Evolutionary conservation across 176 grass and related monocot species (phyloP), one percentile per base, ranked within the genome.

Genomic region (Zoysia japonica): DNA sequence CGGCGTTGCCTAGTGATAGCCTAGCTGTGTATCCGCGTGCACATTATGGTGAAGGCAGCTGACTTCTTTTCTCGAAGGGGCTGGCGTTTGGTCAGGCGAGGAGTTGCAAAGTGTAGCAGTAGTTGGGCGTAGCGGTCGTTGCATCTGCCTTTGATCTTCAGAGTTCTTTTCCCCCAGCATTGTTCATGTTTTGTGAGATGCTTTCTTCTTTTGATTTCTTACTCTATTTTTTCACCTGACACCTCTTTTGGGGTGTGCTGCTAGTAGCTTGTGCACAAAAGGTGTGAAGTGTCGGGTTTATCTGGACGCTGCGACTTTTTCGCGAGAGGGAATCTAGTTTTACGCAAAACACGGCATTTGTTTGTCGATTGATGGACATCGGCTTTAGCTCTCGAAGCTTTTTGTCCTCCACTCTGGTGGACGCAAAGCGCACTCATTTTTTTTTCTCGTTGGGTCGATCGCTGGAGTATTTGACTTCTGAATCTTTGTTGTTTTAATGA

Each of bases 261-360:
- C 38, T 40, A 38, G 28, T 28, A 28, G 71, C 68, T 28, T 57
- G 12, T 68, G 69, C 57, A 66, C 5, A 70, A 85, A 85, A 72
- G 43, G 67, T 72, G 78, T 77, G 67, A 81, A 82, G 82, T 77
- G 72, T 35, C 48, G 49, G 71, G 57, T 77, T 85, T 64, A 80
- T 75, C 86, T 57, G 76, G 77, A 84, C 12, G 56, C 65, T 50
- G 61, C 16, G 35, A 44, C 70, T 35, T 74, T 76, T 87, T 51
- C 65, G 68, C 14, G 40, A 19, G 19, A 51, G 65, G 87, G 74
- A 85, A 81, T 85, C 87, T 71, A 80, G 84, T 74, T 74, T 85
- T 74, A 75, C 76, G 77, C 72, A 44, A 89, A 85, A 79, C 59
- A 49, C 82, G 82, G 77, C 72, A 50, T 77, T 71, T 85, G 82